Evolutionary conservation across 2,329 filamentous ascomycete species (phyloP).

Genomic region (Karstenula rhodostoma): DNA sequence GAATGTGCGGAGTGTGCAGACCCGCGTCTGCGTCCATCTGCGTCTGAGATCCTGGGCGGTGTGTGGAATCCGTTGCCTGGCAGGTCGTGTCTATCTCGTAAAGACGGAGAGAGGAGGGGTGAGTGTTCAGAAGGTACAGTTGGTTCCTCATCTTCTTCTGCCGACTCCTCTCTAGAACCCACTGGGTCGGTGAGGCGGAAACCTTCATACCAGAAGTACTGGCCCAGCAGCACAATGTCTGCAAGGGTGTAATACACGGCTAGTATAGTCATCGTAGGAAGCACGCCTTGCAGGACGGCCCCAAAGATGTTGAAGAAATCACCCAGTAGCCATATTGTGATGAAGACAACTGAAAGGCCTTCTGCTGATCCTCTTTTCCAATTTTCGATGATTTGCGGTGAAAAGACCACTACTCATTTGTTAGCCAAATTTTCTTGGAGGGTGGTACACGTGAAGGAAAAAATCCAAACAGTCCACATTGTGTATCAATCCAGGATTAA

Average conservation of each 20-base stretch:
- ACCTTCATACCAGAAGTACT: conserved; percentile 96
- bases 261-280: conserved; percentile 96
- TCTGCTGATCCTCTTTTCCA: conserved; percentile 86
- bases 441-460: not conserved
- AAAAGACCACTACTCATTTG: conserved; percentile 75
- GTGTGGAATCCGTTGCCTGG: conserved; percentile 23
- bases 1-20: conserved; percentile 44
- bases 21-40: conserved; percentile 41
- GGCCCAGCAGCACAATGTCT: conserved; percentile 84
- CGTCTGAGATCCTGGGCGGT: conserved; percentile 48
- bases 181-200: conserved; percentile 61
- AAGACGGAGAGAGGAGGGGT: conserved; percentile 42
- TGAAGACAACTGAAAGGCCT: conserved; percentile 88
- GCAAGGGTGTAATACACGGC: conserved; percentile 93
- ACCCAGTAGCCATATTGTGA: conserved; percentile 89
- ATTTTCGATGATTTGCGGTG: conserved; percentile 95
- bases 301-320: conserved; percentile 98
- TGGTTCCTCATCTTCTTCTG: conserved; percentile 28
- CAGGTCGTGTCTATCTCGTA: conserved; percentile 33
- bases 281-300: conserved; percentile 86
- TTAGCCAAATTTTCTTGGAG: conserved; percentile 20
- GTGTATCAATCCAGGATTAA: not conserved
- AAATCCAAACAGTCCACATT: not conserved
- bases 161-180: conserved; percentile 25
- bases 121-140: conserved; percentile 48